Conservation (phyloP, 257 asterid species). For the Solanum habrochaites region DNA sequence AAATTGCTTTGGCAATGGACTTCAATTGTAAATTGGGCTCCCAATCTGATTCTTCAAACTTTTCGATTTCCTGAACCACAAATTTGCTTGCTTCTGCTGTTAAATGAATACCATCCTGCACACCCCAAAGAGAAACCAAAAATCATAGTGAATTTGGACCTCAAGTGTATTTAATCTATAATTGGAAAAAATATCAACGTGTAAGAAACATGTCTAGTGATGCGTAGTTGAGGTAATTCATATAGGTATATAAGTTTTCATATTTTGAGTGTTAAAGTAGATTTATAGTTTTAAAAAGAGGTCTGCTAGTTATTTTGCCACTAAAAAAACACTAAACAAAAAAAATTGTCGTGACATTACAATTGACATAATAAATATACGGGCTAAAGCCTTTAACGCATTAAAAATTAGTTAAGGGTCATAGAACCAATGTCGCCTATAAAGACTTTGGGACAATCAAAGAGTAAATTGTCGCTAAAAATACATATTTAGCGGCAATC, state of each 20-base stretch:
- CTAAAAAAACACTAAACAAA: too few relatives aligned
- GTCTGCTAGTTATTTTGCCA: not conserved
- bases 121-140: not conserved
- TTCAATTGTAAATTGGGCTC: slow-evolving; percentile 45
- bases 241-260: not conserved
- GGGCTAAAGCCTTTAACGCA: too few relatives aligned
- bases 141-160: not conserved
- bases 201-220: not conserved
- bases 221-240: not conserved
- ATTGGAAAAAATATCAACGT: not conserved
- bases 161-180: not conserved
- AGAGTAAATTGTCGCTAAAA: too few relatives aligned
- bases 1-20: slow-evolving; percentile 38
- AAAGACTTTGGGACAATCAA: too few relatives aligned
- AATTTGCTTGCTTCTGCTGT: slow-evolving; percentile 40
- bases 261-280: not conserved
- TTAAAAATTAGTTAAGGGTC: too few relatives aligned
- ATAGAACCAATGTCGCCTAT: too few relatives aligned
- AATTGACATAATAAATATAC: too few relatives aligned
- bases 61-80: slow-evolving; percentile 46
- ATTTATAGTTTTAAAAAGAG: too few relatives aligned
- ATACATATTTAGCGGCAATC: too few relatives aligned
- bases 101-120: slow-evolving; percentile 55
- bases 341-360: too few relatives aligned
- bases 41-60: slow-evolving; percentile 43